phyloP scores from a whole-genome alignment of 139 green algal species.

The Tetraselmis striata region DNA sequence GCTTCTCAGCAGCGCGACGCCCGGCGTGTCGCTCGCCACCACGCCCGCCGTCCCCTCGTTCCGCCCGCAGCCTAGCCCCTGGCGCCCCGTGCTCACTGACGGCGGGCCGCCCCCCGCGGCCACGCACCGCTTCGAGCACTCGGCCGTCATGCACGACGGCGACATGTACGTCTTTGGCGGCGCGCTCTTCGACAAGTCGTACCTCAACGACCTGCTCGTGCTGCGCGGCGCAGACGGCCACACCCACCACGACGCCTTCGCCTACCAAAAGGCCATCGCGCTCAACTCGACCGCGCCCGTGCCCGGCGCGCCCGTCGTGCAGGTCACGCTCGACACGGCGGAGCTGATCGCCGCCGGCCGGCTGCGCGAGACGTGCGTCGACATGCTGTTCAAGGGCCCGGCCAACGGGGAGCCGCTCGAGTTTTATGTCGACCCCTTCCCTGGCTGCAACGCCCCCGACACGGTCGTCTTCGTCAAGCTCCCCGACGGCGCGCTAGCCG shows the following conservation, averaged over 20 bases:
- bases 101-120: background rate
- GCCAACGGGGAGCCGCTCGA: background rate
- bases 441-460: constrained; percentile 5
- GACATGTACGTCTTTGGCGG: constrained; percentile 4
- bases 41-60: background rate
- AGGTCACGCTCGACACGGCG: constrained; percentile 19
- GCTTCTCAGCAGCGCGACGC: background rate
- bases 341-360: constrained; percentile 11
- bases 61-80: background rate
- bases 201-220: constrained; percentile 13
- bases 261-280: constrained; percentile 13
- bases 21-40: background rate
- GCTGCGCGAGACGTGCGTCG: constrained; percentile 12
- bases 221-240: constrained; percentile 2
- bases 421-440: constrained; percentile 3
- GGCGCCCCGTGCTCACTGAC: background rate
- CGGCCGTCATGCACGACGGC: background rate
- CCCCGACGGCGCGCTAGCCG: background rate
- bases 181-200: constrained; percentile 15
- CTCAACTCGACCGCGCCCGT: background rate
- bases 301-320: background rate
- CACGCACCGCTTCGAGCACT: constrained; percentile 5
- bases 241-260: background rate
- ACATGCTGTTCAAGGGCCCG: constrained; percentile 11
- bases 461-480: constrained; percentile 20